phyloP scores from a whole-genome alignment of 2,329 filamentous ascomycete species.

The Diaporthe amygdali region DNA sequence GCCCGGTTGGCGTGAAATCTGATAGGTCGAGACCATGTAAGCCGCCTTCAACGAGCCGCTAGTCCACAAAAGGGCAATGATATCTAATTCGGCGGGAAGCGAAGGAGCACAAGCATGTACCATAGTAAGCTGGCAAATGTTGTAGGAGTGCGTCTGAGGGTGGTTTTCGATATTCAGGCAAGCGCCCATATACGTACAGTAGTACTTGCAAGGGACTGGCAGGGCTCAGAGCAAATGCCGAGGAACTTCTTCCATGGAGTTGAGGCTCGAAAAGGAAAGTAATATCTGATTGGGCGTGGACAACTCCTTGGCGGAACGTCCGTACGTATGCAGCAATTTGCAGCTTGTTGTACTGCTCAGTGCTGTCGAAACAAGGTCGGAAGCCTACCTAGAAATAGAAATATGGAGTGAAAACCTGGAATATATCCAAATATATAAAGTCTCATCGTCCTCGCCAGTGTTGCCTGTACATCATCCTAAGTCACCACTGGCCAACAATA shows the following conservation, averaged over 20 bases:
- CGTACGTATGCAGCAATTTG: background rate
- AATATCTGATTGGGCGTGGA: background rate
- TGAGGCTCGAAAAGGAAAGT: background rate
- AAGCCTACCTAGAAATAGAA: background rate
- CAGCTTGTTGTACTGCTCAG: too few species aligned
- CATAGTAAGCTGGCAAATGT: too few species aligned
- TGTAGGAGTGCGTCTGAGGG: too few species aligned
- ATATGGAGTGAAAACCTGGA: background rate
- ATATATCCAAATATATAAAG: background rate
- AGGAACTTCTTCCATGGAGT: background rate
- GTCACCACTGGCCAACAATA: background rate
- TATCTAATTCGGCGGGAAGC: background rate
- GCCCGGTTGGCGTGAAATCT: background rate
- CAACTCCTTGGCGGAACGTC: too few species aligned
- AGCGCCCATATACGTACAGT: background rate
- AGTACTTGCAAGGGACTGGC: background rate
- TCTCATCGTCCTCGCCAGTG: background rate
- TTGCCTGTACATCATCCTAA: background rate
- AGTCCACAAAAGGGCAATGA: background rate
- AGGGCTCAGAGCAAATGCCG: background rate
- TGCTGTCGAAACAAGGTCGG: too few species aligned
- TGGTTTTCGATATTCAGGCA: too few species aligned
- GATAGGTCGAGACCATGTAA: background rate
- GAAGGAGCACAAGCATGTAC: too few species aligned
- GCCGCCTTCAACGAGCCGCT: too few species aligned